Conservation (phyloP, 148 eudicot genomes). For the Mesembryanthemum crystallinum region DNA sequence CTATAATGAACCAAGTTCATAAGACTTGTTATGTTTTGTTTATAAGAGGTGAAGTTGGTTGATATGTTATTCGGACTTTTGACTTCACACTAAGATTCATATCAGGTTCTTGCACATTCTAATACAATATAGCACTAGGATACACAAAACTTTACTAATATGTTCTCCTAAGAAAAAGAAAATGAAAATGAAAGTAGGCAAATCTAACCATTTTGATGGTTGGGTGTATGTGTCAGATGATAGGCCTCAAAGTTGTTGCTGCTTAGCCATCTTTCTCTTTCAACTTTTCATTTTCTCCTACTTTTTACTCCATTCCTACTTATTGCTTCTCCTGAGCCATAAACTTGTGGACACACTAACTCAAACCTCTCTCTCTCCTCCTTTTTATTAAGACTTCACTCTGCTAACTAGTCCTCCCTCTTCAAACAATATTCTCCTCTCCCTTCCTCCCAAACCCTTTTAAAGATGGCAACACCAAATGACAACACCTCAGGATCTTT, state of each 20-base stretch:
- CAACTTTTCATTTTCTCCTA: not conserved
- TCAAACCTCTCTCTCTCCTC: constrained; percentile 11
- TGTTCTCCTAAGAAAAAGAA: no score
- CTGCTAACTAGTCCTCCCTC: not conserved
- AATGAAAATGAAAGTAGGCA: not conserved
- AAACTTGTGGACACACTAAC: constrained; percentile 13
- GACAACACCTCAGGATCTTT: constrained; percentile 28
- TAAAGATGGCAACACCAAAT: constrained; percentile 29
- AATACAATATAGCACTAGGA: not conserved
- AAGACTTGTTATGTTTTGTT: not conserved
- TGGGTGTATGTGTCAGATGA: constrained; percentile 2
- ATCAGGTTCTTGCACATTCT: not conserved
- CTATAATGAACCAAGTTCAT: no score
- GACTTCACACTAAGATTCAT: not conserved
- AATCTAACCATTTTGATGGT: constrained; percentile 1
- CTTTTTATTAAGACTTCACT: constrained; percentile 14
- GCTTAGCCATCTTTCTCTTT: constrained; percentile 25
- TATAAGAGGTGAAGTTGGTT: not conserved
- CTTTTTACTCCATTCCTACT: constrained; percentile 24
- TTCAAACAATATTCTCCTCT: not conserved
- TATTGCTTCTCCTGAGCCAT: constrained; percentile 15
- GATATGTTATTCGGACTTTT: not conserved
- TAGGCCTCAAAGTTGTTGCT: constrained; percentile 8
- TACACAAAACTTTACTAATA: not conserved
- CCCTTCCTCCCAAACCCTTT: not conserved